Base-by-base conservation (phyloP, 306 rosid species). In the Hippophae rhamnoides region DNA sequence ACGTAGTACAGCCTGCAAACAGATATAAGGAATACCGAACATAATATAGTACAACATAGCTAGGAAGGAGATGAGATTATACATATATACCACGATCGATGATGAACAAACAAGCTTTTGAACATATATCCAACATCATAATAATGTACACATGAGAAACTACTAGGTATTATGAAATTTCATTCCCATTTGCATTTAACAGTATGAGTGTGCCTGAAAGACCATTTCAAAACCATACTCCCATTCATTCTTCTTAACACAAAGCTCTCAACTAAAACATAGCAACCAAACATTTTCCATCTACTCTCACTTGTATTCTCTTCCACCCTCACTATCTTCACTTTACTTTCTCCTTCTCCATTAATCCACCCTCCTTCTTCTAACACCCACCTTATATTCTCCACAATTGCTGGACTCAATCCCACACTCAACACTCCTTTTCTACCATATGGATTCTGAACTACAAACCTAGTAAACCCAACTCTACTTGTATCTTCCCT, bases 181-280 rank as follows among this genome's bases (percentile, higher is more conserved):
- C 41, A 80, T 57, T 84, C 95, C 95, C 95, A 86, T 67, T 86
- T 84, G 65, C 69, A 70, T 52, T 43, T 65, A 14, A 75, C 50
- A 48, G 54, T 71, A 13, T 81, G 77, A 6, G 82, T 81, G 63
- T 86, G 89, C 69, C 82, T 79, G 58, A 71, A 87, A 31, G 81
- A 83, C 68, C 70, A 72, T 61, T 79, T 81, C 56, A 82, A 43
- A 43, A 78, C 71, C 23, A 84, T 50, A 9, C 68, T 79, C 43
- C 92, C 92, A 41, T 87, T 83, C 26, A 81, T 23, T 68, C 92
- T 82, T 4, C 89, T 82, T 54, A 82, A 51, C 26, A 74, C 61
- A 54, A 80, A 87, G 60, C 93, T 84, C 71, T 82, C 95, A 41
- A 87, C 82, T 64, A 84, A 23, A 43, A 79, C 82, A 58, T 80